A percentile compares a stretch with the other conserved stretches of the same genome.
These are phyloP conservation scores for Penstemon davidsonii DNA, from an alignment of 257 asterid species.

Conservation along the genomic window DNA sequence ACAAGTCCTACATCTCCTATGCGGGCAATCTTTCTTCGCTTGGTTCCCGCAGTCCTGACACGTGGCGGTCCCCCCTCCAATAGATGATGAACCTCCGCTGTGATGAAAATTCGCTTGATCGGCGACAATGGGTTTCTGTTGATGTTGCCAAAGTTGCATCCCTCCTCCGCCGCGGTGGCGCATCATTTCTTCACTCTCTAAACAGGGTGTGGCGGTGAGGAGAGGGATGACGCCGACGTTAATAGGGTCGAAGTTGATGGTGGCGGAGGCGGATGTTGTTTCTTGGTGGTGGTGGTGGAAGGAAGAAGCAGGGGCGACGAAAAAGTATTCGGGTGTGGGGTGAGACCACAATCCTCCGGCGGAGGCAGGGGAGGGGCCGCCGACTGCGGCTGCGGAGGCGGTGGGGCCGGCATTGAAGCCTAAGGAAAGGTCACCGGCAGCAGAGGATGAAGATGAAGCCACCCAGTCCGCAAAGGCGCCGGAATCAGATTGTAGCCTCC, in stretches of 20 bases:
- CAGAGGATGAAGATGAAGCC: slow-evolving; percentile 49
- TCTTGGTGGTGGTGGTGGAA: slow-evolving; percentile 43
- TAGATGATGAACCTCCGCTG: not conserved
- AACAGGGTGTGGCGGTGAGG: slow-evolving; percentile 50
- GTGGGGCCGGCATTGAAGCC: slow-evolving; percentile 72
- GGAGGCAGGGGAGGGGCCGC: slow-evolving; percentile 20
- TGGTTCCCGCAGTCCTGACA: slow-evolving; percentile 77
- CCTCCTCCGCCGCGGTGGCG: slow-evolving; percentile 27
- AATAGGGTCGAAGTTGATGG: slow-evolving; percentile 55
- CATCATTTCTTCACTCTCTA: slow-evolving; percentile 17
- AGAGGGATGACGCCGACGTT: slow-evolving; percentile 53
- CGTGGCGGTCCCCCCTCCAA: slow-evolving; percentile 29
- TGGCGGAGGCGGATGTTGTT: slow-evolving; percentile 26
- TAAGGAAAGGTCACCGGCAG: slow-evolving; percentile 65
- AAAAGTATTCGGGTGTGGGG: slow-evolving; percentile 55
- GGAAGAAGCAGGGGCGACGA: slow-evolving; percentile 67
- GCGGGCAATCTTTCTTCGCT: slow-evolving; percentile 66
- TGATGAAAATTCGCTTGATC: slow-evolving; percentile 31
- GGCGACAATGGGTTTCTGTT: slow-evolving; percentile 23
- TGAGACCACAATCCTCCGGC: slow-evolving; percentile 63
- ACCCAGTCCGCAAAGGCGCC: slow-evolving; percentile 79
- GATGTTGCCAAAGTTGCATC: slow-evolving; percentile 54
- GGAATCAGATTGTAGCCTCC: slow-evolving; percentile 54
- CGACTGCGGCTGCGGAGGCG: slow-evolving; percentile 27
- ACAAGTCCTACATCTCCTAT: slow-evolving; percentile 61